phyloP scores from a whole-genome alignment of 768 basidiomycete genomes.

The Boletus tylopilopsis region DNA sequence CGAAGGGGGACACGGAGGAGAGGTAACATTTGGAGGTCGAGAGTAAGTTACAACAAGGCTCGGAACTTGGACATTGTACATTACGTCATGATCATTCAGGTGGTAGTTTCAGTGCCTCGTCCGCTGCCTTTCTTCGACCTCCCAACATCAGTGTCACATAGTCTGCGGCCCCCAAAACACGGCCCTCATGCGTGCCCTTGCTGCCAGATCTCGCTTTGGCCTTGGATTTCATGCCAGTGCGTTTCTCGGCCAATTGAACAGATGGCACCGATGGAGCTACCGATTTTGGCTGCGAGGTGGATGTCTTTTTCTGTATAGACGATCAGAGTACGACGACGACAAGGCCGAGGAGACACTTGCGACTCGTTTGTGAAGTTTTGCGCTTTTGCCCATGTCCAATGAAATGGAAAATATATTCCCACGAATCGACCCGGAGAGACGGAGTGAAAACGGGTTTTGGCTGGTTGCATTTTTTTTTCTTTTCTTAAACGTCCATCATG shows the following conservation, averaged over 20 bases:
- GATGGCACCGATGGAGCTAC: not conserved
- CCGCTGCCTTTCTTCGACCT: slow-evolving; percentile 59
- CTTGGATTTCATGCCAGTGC: slow-evolving; percentile 25
- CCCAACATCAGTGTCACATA: slow-evolving; percentile 73
- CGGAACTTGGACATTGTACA: slow-evolving; percentile 20
- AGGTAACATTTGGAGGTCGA: slow-evolving; percentile 13
- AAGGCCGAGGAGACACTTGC: slow-evolving; percentile 24
- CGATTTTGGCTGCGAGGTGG: slow-evolving; percentile 6
- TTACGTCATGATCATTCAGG: slow-evolving; percentile 16
- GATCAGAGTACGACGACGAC: not conserved
- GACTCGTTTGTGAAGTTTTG: slow-evolving; percentile 34
- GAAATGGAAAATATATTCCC: slow-evolving; percentile 18
- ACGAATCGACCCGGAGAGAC: slow-evolving; percentile 25
- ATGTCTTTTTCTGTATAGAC: slow-evolving; percentile 25
- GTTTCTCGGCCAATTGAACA: slow-evolving; percentile 27
- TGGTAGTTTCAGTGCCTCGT: slow-evolving; percentile 65
- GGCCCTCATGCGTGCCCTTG: slow-evolving; percentile 35
- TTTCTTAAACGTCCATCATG: slow-evolving; percentile 44
- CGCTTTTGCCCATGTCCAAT: slow-evolving; percentile 32
- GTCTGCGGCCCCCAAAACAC: slow-evolving; percentile 69
- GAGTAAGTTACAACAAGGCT: not conserved
- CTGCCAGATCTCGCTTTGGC: slow-evolving; percentile 10
- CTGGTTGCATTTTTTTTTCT: not conserved
- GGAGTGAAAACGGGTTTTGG: slow-evolving; percentile 4
- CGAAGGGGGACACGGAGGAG: not conserved